Base-by-base conservation (phyloP, 768 basidiomycete species). In the Harrya chromipes region DNA sequence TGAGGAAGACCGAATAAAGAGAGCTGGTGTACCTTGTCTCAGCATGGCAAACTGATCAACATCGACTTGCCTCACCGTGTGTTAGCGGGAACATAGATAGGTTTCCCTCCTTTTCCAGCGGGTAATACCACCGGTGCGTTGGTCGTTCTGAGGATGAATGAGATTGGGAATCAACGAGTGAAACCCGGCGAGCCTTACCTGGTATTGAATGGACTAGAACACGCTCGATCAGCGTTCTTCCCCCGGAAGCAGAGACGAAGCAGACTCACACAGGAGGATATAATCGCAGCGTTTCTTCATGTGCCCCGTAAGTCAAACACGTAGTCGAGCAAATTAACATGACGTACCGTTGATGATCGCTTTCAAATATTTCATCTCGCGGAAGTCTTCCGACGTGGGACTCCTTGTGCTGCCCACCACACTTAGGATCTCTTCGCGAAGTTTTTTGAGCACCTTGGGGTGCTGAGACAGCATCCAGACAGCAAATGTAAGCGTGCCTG, bases 1-100 rank as follows among this genome's bases (percentile, higher is more conserved):
- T 83, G 27, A 78, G 52, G 47, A 70, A 64, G 5, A 82, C 72
- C 8, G 76, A 74, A 56, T 81, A 85, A 0, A 63, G 50, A 21
- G 67, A 55, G 37, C 79, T 78, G 33, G 8, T 39, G 23, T 0
- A 27, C 20, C 14, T 8, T 11, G 2, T 35, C 4, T 57, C 13
- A 40, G 33, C 20, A 33, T 21, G 13, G 24, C 9, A 19, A 14
- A 8, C n/a, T 1, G 8, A n/a, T 37, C 1, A 4, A 37, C n/a
- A 14, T 36, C 3, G 0, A 21, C 3, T 3, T 39, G 37, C 17
- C 53, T 53, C 42, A 71, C 69, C 52, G 51, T 16, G 68, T 68
- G 29, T 61, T 58, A 3, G 63, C 52, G 1, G 71, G 71, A 13
- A 72, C 54, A 29, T 70, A 71, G 33, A 69, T 55, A 1, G 68